Conservation (phyloP, 306 rosid genomes). For the Trifolium fragiferum region DNA sequence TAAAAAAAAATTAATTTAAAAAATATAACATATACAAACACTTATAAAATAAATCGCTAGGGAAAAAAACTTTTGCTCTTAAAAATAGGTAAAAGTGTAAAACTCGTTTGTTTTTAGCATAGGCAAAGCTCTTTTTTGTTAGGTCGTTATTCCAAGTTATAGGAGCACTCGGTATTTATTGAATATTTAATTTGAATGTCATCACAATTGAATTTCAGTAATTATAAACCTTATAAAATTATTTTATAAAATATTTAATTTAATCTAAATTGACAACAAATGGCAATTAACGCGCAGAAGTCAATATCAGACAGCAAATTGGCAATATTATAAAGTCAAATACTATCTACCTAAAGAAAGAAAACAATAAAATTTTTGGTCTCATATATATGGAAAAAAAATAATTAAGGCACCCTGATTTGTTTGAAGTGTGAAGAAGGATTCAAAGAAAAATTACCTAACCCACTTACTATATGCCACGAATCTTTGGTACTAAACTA, state of each 20-base stretch:
- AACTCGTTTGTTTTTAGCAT: too few relatives aligned
- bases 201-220: too few relatives aligned
- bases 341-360: constrained; percentile 34
- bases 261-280: constrained; percentile 9
- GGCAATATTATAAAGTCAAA: constrained; percentile 46
- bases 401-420: constrained; percentile 13
- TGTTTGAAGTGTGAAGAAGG: constrained; percentile 48
- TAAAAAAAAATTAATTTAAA: too few relatives aligned
- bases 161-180: too few relatives aligned
- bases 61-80: too few relatives aligned
- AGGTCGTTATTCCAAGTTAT: too few relatives aligned
- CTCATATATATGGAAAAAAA: neutral
- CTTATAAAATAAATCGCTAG: too few relatives aligned
- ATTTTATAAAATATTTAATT: neutral
- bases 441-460: constrained; percentile 55
- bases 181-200: too few relatives aligned
- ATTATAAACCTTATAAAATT: too few relatives aligned
- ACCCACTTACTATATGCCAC: constrained; percentile 46
- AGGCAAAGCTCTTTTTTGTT: too few relatives aligned
- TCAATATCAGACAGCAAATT: constrained; percentile 30
- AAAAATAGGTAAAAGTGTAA: too few relatives aligned
- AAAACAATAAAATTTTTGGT: constrained; percentile 21
- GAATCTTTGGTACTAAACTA: neutral
- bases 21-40: too few relatives aligned
- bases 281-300: neutral